Evolutionary conservation across 371 early-diverging fungal species (phyloP), one percentile per base, ranked within the genome.

Genomic region (Haplosporangium sp.): DNA sequence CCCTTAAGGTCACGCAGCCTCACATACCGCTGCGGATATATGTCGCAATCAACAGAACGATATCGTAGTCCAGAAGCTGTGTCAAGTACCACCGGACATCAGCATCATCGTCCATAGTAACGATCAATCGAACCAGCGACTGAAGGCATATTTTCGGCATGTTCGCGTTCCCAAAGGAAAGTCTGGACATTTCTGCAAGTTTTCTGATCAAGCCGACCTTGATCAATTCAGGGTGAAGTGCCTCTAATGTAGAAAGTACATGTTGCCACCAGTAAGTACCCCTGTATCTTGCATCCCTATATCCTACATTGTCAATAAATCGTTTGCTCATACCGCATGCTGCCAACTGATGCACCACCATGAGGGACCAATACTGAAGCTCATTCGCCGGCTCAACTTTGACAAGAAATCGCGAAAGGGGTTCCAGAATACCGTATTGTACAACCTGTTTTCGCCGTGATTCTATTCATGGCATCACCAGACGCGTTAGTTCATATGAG

Each of bases 111-210:
- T 74, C 89, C 52, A 93, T 82, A 52, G 83, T 88, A 5, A 91
- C 86, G 6, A 94, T 79, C 40, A 95, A 76, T n/a, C 95, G 86
- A 0, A 95, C 94, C 40, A 95, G 81, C 42, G 92, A 86, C 71
- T 95, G 93, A 71, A 95, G 80, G 73, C 94, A 94, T 11, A 93
- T 86, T 67, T 92, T 93, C 18, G 94, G 95, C 92, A 94, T 92
- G 55, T 87, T 93, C 12, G 91, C 88, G 59, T 93, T 95, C 11
- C 94, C 94, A 81, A 91, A 94, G 0, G 93, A 91, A 47, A 87
- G 79, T 3, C 94, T 84, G 7, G 93, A 87, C 89, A 93, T 88
- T 40, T 82, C 76, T 0, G 91, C 93, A 36, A 95, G 64, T 11
- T 92, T 64, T n/a, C 82, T 74, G 23, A 94, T 86, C 59, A 92